Percentiles rank a stretch among this genome's conserved stretches.
Conservation (phyloP, 139 green algal genomes). For the Pycnococcus provasolii region DNA sequence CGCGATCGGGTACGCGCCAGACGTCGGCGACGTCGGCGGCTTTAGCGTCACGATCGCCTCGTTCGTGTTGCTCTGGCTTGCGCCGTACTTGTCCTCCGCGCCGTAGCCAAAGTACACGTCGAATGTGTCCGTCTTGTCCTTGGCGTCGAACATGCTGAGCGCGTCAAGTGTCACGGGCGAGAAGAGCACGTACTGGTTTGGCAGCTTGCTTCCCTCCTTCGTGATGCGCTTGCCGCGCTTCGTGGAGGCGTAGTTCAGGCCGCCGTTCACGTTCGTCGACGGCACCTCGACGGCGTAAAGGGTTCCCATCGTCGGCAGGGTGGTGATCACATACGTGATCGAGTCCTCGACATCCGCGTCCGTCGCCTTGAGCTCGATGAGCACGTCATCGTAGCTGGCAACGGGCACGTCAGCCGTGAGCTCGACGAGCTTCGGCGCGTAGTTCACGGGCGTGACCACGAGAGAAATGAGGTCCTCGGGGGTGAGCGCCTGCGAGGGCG, state of each 20-base stretch:
- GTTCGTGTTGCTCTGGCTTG: neutral
- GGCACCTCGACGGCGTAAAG: neutral
- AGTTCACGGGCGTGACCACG: neutral
- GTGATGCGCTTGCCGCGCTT: neutral
- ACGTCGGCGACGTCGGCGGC: neutral
- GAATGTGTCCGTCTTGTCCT: neutral
- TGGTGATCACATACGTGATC: slow-evolving; percentile 14
- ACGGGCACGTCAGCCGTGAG: neutral
- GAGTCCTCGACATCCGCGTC: slow-evolving; percentile 9
- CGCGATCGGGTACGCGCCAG: slow-evolving; percentile 1
- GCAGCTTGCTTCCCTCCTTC: neutral
- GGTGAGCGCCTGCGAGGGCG: neutral
- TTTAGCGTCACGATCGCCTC: neutral
- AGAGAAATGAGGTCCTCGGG: neutral
- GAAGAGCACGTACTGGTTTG: neutral
- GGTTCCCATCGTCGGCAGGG: slow-evolving; percentile 17
- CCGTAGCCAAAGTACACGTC: slow-evolving; percentile 2
- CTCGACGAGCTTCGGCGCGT: neutral
- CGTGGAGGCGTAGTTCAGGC: neutral
- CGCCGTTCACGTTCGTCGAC: neutral
- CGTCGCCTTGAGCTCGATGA: slow-evolving; percentile 14
- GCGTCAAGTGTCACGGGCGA: slow-evolving; percentile 4
- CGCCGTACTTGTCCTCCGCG: neutral
- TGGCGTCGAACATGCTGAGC: slow-evolving; percentile 1
- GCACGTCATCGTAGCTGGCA: neutral